phyloP scores from a whole-genome alignment of 495 filamentous ascomycete species.

The Hyaloscypha finlandica region DNA sequence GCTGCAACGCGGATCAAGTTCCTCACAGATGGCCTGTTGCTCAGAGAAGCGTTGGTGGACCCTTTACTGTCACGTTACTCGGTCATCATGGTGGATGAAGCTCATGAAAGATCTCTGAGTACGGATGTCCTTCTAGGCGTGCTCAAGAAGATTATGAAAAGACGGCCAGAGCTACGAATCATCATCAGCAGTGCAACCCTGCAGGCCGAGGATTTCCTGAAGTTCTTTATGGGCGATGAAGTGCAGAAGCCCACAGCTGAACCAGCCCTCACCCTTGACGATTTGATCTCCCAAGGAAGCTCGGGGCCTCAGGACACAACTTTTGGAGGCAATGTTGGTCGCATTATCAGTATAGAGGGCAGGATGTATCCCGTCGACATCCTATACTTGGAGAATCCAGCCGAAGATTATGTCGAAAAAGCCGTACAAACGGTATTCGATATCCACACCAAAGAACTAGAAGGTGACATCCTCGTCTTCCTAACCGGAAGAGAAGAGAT shows the following conservation, averaged over 20 bases:
- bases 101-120: slow-evolving; percentile 93
- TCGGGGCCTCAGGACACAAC: slow-evolving; percentile 30
- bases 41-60: slow-evolving; percentile 92
- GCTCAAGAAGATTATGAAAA: slow-evolving; percentile 90
- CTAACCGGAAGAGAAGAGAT: slow-evolving; percentile 95
- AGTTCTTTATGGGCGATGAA: slow-evolving; percentile 68
- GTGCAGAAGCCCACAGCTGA: slow-evolving; percentile 29
- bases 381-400: slow-evolving; percentile 77
- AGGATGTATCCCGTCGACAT: slow-evolving; percentile 91
- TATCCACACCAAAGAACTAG: slow-evolving; percentile 85
- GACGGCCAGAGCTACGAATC: slow-evolving; percentile 76
- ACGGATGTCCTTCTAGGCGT: slow-evolving; percentile 91
- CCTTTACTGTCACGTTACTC: slow-evolving; percentile 91
- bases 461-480: slow-evolving; percentile 91
- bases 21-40: slow-evolving; percentile 90
- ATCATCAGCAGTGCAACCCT: slow-evolving; percentile 93
- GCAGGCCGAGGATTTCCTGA: slow-evolving; percentile 85
- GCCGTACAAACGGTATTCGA: slow-evolving; percentile 89
- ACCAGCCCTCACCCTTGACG: slow-evolving; percentile 32
- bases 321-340: slow-evolving; percentile 48
- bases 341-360: slow-evolving; percentile 88
- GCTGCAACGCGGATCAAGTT: slow-evolving; percentile 90
- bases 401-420: slow-evolving; percentile 86
- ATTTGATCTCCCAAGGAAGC: slow-evolving; percentile 28
- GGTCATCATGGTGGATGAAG: slow-evolving; percentile 98